Evolutionary conservation across 2,329 filamentous ascomycete genomes (phyloP), one percentile per base, ranked within the genome.

Genomic region (Ceratocystiopsis minuta): DNA sequence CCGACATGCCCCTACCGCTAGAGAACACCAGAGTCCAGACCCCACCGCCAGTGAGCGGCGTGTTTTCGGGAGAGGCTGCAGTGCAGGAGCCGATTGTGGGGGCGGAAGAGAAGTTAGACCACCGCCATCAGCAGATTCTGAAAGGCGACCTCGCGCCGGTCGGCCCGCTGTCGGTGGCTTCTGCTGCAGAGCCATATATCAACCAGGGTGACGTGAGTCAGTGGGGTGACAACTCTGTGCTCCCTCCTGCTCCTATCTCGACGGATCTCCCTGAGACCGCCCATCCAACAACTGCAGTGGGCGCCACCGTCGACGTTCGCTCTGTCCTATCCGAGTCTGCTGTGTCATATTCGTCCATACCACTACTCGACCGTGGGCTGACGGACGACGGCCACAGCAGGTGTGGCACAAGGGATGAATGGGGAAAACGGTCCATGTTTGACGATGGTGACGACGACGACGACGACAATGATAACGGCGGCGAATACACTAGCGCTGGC

Each of bases 281-380:
- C 24, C 24, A 28, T 28, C 9, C 24, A 28, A 10, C 24, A 28
- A 28, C 24, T 6, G 24, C 24, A 2, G 2, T 45, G 39, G 15
- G 42, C 46, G 4, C 42, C 42, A 1, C 41, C 42, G 2, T 41
- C 42, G 1, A 34, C 38, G 1, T 10, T 32, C 2, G 54, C 34
- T 72, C 70, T 0, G 67, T 71, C 49, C 48, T 72, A 4, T 72
- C 72, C 1, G 68, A 73, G 14, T 86, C 83, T 0, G 69, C 74
- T 24, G 75, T 78, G 39, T 88, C 82, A 0, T 86, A 85, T 54
- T 78, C 73, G 34, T 87, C 82, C 0, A 75, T 78, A 32, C 83
- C 85, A 4, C 66, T 90, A 9, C 67, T 92, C 13, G 79, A 88
- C 46, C 72, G 80, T 39, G 80, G 70, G 3, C 54, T 68, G 28